phyloP scores from a whole-genome alignment of 306 rosid species.

The Arachis hypogaea region DNA sequence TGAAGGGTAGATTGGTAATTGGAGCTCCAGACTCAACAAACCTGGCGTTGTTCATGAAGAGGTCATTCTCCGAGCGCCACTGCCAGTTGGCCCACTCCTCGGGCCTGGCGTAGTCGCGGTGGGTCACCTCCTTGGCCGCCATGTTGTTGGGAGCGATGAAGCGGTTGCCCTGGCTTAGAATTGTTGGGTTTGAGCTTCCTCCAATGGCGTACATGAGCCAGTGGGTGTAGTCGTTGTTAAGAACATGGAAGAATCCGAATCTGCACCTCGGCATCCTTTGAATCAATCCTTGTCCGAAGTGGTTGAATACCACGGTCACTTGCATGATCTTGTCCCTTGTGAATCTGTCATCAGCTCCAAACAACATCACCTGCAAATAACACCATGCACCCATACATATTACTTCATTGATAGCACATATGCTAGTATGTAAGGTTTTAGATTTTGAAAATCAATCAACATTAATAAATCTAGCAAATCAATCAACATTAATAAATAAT shows the following conservation, averaged over 20 bases:
- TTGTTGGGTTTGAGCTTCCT: constrained; percentile 63
- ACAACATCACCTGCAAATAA: constrained; percentile 61
- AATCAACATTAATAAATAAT: no score
- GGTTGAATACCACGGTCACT: constrained; percentile 70
- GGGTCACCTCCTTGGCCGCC: constrained; percentile 53
- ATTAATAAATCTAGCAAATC: no score
- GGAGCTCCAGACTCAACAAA: constrained; percentile 51
- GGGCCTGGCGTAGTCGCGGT: constrained; percentile 41
- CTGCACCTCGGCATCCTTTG: constrained; percentile 79
- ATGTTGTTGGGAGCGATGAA: constrained; percentile 57
- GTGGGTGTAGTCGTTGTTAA: constrained; percentile 74
- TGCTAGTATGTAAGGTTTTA: no score
- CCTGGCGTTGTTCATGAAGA: constrained; percentile 58
- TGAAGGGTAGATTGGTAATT: background rate
- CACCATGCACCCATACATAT: background rate
- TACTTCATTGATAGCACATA: background rate
- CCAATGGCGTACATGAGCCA: constrained; percentile 82
- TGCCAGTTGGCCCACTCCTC: constrained; percentile 56
- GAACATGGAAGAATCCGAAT: constrained; percentile 66
- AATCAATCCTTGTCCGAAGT: constrained; percentile 67
- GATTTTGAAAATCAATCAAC: no score
- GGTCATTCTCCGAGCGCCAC: constrained; percentile 65
- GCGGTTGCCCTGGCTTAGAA: constrained; percentile 72
- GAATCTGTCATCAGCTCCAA: constrained; percentile 56
- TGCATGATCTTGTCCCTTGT: constrained; percentile 58